Evolutionary conservation across 2,329 filamentous ascomycete species (phyloP).

Genomic region (Claviceps sorghi): DNA sequence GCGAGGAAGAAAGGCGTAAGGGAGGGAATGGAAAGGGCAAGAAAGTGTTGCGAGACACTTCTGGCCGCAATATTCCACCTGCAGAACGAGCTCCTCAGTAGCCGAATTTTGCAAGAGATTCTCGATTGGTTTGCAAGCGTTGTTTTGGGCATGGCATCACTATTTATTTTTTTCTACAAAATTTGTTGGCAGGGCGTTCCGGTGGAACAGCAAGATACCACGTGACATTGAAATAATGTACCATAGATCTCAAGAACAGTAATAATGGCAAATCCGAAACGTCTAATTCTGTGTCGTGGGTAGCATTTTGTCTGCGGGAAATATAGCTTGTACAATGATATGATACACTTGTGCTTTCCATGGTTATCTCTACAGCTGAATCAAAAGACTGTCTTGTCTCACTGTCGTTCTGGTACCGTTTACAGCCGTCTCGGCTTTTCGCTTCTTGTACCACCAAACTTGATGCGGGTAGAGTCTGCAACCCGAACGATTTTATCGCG

Average conservation of each 20-base stretch:
- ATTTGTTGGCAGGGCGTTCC: slow-evolving; percentile 4
- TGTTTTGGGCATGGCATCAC: background rate
- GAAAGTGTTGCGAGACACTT: slow-evolving; percentile 31
- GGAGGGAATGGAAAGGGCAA: slow-evolving; percentile 30
- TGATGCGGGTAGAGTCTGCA: slow-evolving; percentile 74
- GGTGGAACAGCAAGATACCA: slow-evolving; percentile 4
- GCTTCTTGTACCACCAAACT: slow-evolving; percentile 90
- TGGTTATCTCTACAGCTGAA: background rate
- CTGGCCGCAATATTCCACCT: slow-evolving; percentile 35
- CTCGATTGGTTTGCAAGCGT: slow-evolving; percentile 4
- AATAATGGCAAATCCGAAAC: background rate
- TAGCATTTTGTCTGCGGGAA: slow-evolving; percentile 13
- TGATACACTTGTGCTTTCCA: slow-evolving; percentile 17
- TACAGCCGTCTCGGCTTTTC: slow-evolving; percentile 66
- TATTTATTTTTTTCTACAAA: background rate
- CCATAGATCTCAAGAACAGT: background rate
- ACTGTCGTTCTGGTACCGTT: background rate
- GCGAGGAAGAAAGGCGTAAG: slow-evolving; percentile 28
- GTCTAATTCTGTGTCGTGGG: background rate
- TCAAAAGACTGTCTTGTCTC: background rate
- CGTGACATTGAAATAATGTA: background rate
- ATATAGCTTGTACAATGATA: slow-evolving; percentile 20
- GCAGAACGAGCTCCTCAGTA: slow-evolving; percentile 35
- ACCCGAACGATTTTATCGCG: slow-evolving; percentile 64
- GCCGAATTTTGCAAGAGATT: background rate